Conservation (phyloP, 129 eudicot genomes). For the Solidago caesia region DNA sequence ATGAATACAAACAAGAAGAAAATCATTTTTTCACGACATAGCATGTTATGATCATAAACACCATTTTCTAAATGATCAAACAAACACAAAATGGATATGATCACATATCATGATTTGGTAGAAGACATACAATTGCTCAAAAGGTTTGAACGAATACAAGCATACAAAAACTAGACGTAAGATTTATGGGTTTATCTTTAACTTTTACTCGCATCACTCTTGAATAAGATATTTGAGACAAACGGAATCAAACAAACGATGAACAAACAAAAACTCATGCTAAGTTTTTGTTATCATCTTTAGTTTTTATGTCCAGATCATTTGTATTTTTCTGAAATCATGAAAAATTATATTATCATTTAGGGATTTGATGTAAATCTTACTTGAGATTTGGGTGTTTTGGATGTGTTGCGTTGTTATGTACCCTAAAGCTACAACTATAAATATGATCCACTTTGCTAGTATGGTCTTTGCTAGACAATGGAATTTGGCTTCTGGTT, state of each 20-base stretch:
- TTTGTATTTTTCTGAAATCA: constrained; percentile 17
- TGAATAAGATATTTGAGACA: constrained; percentile 30
- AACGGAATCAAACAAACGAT: constrained; percentile 37
- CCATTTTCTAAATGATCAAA: constrained; percentile 1
- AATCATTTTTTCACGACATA: not conserved
- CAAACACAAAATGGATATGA: constrained; percentile 1
- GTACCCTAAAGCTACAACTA: constrained; percentile 39
- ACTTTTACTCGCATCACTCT: constrained; percentile 15
- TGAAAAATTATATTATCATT: constrained; percentile 22
- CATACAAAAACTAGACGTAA: not conserved
- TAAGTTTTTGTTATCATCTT: constrained; percentile 17
- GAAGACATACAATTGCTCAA: constrained; percentile 13
- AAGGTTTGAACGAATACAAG: not conserved
- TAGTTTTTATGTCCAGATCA: constrained; percentile 1
- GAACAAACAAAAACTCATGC: constrained; percentile 33
- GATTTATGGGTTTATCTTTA: not conserved
- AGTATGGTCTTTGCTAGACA: constrained; percentile 20
- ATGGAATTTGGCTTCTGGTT: constrained; percentile 24
- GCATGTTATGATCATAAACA: not conserved
- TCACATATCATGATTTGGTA: not conserved
- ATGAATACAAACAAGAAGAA: not conserved
- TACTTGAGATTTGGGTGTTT: constrained; percentile 32
- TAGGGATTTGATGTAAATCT: constrained; percentile 37
- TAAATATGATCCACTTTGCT: constrained; percentile 28
- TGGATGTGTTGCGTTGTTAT: constrained; percentile 38